A percentile compares a stretch with the other conserved stretches of the same genome.
Evolutionary conservation across 164 flowering plant genomes (phyloP).

Genomic region (Magnolia sinica): DNA sequence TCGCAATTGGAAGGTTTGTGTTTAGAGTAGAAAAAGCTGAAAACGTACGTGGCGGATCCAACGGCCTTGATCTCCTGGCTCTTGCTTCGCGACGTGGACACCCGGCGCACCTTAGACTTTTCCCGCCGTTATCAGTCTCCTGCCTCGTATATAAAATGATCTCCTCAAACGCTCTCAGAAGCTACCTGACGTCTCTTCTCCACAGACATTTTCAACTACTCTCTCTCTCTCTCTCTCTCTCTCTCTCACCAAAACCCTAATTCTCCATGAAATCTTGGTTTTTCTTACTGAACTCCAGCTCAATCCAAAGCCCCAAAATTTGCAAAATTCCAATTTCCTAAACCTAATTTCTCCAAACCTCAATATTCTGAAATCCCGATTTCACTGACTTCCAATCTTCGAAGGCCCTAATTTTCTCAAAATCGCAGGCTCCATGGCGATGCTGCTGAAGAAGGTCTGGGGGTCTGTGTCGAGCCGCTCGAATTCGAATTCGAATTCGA

Average conservation of each 20-base stretch:
- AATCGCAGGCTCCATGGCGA: constrained; percentile 25
- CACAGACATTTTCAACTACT: background rate
- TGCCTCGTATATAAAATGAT: background rate
- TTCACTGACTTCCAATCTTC: no score
- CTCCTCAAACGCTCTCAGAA: background rate
- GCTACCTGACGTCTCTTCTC: background rate
- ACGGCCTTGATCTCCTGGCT: no score
- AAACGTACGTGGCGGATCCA: no score
- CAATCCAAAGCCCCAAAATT: background rate
- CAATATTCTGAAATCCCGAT: no score
- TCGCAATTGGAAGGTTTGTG: no score
- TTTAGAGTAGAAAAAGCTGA: no score
- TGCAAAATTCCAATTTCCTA: background rate
- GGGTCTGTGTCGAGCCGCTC: constrained; percentile 18
- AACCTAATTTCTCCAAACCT: background rate
- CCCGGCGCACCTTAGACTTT: background rate
- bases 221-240: background rate
- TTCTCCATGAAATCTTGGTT: background rate
- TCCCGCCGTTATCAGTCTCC: background rate
- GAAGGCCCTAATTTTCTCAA: background rate
- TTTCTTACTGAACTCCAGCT: background rate
- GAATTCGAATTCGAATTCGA: constrained; percentile 2
- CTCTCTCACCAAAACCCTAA: background rate
- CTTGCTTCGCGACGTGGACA: background rate
- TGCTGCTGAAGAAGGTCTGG: constrained; percentile 38